Conservation (phyloP, 208 protist species). For the Trypanosoma scelopori region DNA sequence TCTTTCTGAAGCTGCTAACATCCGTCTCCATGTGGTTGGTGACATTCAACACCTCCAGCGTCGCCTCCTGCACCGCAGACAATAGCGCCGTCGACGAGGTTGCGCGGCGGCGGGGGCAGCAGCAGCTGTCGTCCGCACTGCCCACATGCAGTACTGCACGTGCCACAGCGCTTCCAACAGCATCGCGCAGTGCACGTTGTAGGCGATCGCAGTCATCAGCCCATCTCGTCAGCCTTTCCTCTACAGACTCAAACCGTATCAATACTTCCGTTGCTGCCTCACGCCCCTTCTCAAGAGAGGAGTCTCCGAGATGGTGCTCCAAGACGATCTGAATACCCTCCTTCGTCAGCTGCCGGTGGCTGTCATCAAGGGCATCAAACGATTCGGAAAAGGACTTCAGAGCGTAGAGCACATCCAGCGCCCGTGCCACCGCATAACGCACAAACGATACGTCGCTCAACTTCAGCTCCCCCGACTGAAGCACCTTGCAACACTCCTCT, state of each 20-base stretch:
- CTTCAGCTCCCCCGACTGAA: neutral
- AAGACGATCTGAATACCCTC: slow-evolving; percentile 12
- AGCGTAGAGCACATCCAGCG: neutral
- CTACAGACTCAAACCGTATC: slow-evolving; percentile 1
- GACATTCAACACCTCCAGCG: neutral
- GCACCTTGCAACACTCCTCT: neutral
- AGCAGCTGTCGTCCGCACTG: neutral
- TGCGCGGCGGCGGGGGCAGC: neutral
- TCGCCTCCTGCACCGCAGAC: neutral
- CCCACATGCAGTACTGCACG: slow-evolving; percentile 1
- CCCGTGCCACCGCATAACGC: slow-evolving; percentile 3
- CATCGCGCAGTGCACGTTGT: neutral
- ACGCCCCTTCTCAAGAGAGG: slow-evolving; percentile 1
- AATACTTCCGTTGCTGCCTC: neutral
- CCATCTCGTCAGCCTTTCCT: slow-evolving; percentile 1
- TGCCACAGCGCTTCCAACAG: neutral
- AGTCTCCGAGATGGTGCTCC: slow-evolving; percentile 12
- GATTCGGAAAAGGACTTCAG: neutral
- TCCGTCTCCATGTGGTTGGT: neutral
- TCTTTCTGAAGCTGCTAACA: neutral
- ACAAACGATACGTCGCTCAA: neutral
- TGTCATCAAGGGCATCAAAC: neutral
- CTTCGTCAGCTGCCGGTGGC: slow-evolving; percentile 3
- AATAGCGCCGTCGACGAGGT: neutral
- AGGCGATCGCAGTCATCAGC: neutral